These are phyloP conservation scores for Ampelomyces quisqualis DNA, from an alignment of 2,329 filamentous ascomycete species.

Conservation along the genomic window DNA sequence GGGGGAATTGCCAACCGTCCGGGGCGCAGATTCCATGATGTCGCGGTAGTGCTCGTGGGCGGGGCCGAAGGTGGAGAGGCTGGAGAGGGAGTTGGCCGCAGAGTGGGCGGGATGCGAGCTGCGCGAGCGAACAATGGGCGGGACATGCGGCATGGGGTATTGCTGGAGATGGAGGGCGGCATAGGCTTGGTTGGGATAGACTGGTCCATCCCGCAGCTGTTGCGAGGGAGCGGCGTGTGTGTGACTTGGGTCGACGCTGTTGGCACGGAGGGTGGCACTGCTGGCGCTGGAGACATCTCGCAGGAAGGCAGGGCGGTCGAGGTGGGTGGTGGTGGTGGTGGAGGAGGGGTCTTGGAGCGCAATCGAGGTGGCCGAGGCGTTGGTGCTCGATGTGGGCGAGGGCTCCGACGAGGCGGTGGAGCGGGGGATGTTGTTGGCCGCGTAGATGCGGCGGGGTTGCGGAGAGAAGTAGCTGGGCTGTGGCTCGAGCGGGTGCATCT, in stretches of 20 bases:
- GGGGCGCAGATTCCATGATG: slow-evolving; percentile 43
- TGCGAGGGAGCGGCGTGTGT: slow-evolving; percentile 16
- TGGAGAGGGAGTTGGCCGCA: slow-evolving; percentile 40
- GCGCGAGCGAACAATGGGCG: slow-evolving; percentile 44
- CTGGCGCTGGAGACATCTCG: slow-evolving; percentile 47
- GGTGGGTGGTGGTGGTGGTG: slow-evolving; percentile 4
- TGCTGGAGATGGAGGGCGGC: slow-evolving; percentile 52
- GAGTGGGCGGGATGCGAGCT: slow-evolving; percentile 48
- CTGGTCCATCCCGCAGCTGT: slow-evolving; percentile 37
- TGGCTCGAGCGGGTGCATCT: slow-evolving; percentile 23
- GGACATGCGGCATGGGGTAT: slow-evolving; percentile 40
- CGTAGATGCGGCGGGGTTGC: slow-evolving; percentile 40
- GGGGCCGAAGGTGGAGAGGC: slow-evolving; percentile 46
- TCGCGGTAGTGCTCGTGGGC: slow-evolving; percentile 35
- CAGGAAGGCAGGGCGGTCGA: slow-evolving; percentile 43
- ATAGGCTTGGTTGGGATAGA: slow-evolving; percentile 54
- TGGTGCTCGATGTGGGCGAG: slow-evolving; percentile 37
- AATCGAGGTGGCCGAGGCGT: no score
- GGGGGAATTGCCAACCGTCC: slow-evolving; percentile 51
- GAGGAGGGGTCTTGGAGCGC: no score
- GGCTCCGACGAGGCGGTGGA: slow-evolving; percentile 34
- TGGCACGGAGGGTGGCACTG: slow-evolving; percentile 45
- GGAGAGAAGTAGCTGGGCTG: slow-evolving; percentile 44
- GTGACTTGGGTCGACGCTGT: slow-evolving; percentile 28
- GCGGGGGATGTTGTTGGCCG: slow-evolving; percentile 32